Conservation (phyloP, 2,329 filamentous ascomycete species). For the Sporothrix globosa region DNA sequence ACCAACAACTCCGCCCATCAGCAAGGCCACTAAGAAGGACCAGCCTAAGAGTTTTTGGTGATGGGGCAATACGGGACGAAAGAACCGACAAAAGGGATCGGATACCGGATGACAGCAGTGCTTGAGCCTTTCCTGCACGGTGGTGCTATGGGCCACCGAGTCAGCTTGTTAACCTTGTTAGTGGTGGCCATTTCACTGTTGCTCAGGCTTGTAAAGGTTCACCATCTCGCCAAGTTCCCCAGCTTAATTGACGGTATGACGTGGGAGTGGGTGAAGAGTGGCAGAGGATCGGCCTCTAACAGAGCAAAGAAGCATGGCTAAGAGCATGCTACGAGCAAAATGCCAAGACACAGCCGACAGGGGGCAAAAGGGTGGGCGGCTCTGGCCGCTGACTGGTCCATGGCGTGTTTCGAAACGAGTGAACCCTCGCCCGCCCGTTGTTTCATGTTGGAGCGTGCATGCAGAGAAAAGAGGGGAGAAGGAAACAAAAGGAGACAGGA, state of each 20-base stretch:
- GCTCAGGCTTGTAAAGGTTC: too few species aligned
- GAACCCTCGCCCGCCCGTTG: slow-evolving; percentile 21
- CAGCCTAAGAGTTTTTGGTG: slow-evolving; percentile 11
- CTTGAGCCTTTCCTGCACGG: background rate
- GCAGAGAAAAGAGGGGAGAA: background rate
- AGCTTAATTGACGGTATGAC: slow-evolving; percentile 5
- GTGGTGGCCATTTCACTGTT: background rate
- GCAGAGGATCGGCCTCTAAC: background rate
- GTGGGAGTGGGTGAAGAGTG: background rate
- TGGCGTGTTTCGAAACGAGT: slow-evolving; percentile 29
- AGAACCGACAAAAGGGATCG: background rate
- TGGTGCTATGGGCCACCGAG: background rate
- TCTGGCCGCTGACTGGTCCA: slow-evolving; percentile 26
- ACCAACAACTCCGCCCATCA: background rate
- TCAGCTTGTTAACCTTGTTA: background rate
- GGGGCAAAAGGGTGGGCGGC: slow-evolving; percentile 26
- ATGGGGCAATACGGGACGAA: background rate
- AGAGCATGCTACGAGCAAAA: background rate
- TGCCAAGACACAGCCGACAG: slow-evolving; percentile 3
- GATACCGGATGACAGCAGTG: background rate
- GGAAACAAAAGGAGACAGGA: background rate
- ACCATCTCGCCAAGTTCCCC: too few species aligned
- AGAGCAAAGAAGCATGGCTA: background rate
- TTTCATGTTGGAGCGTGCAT: slow-evolving; percentile 29
- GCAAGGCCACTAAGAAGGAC: background rate